Conservation (phyloP, 2,329 filamentous ascomycete genomes). For the Alternaria arborescens region DNA sequence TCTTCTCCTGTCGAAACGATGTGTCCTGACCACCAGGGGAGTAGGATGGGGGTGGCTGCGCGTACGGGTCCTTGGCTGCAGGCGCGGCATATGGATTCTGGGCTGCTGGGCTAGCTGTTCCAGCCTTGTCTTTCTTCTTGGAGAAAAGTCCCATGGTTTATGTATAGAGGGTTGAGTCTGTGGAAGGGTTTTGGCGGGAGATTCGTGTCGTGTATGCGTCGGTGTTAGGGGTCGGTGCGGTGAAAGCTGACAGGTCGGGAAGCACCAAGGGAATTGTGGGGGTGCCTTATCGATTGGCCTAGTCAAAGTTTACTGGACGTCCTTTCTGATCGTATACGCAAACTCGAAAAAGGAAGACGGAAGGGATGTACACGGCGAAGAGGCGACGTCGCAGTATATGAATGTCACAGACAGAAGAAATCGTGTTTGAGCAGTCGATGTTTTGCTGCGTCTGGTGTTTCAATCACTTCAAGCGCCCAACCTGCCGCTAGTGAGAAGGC, state of each 20-base stretch:
- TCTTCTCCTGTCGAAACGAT: conserved; percentile 54
- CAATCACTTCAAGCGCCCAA: conserved; percentile 28
- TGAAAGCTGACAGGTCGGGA: conserved; percentile 6
- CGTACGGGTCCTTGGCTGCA: conserved; percentile 62
- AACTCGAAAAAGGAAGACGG: neutral
- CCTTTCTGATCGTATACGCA: neutral
- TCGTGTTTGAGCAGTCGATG: conserved; percentile 30
- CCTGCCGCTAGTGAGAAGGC: conserved; percentile 29
- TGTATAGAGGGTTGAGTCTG: conserved; percentile 1
- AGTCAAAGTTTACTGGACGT: neutral
- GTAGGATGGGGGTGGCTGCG: conserved; percentile 53
- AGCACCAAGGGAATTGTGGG: conserved; percentile 27
- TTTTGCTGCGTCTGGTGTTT: conserved; percentile 34
- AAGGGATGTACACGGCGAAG: neutral
- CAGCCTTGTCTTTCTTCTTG: conserved; percentile 62
- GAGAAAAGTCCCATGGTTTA: conserved; percentile 59
- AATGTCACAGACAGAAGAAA: conserved; percentile 16
- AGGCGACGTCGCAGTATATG: conserved; percentile 10
- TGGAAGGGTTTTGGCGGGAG: neutral
- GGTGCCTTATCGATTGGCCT: conserved; percentile 27
- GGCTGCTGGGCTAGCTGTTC: conserved; percentile 60
- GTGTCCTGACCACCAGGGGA: conserved; percentile 44
- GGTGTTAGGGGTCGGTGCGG: neutral
- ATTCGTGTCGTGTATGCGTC: neutral
- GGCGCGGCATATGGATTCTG: conserved; percentile 58